Evolutionary conservation across 1,284 basidiomycete species (phyloP), one percentile per base, ranked within the genome.

Genomic region (Heterobasidion irregulare): DNA sequence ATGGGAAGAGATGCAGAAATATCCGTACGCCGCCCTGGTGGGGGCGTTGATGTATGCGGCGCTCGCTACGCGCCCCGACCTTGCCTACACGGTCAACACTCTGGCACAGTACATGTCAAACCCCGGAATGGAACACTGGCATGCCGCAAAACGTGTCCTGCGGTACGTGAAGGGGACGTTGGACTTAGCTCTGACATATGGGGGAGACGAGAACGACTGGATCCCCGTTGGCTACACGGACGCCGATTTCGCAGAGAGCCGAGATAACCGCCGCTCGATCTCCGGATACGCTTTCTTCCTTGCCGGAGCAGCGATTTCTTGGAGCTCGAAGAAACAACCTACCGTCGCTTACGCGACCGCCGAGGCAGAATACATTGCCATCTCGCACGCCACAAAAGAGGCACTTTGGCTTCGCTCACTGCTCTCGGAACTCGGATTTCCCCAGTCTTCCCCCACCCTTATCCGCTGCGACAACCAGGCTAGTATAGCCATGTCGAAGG

Each of bases 121-220:
- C 43, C 57, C 57, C 13, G 43, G 45, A 4, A 38, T 51, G 3
- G 34, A 33, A n/a, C 58, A 58, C 19, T 47, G 38, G 18, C 52
- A 53, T 35, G 57, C 57, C 33, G 54, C 52, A 1, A 55, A 55
- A 18, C 57, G 52, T 34, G 52, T 58, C 6, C 43, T 58, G 8
- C 50, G 54, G 16, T 58, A 58, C 26, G 36, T 58, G 8, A 50
- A 50, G 19, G 56, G 53, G 8, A 57, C 53, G 2, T 43, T 33
- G 32, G 13, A 18, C 16, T 46, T 55, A 16, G 47, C 32, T 8
- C n/a, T 57, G 32, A 26, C 44, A 10, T 55, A 55, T 43, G 38
- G 48, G 5, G 19, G 44, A 45, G 44, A 45, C 9, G 8, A 45
- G 8, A 18, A 18, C 13, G n/a, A n/a, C 8, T 45, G 44, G 44